A percentile compares a stretch with the other conserved stretches of the same genome.
Evolutionary conservation across 768 basidiomycete genomes (phyloP).

Genomic region (Filobasidium floriforme): DNA sequence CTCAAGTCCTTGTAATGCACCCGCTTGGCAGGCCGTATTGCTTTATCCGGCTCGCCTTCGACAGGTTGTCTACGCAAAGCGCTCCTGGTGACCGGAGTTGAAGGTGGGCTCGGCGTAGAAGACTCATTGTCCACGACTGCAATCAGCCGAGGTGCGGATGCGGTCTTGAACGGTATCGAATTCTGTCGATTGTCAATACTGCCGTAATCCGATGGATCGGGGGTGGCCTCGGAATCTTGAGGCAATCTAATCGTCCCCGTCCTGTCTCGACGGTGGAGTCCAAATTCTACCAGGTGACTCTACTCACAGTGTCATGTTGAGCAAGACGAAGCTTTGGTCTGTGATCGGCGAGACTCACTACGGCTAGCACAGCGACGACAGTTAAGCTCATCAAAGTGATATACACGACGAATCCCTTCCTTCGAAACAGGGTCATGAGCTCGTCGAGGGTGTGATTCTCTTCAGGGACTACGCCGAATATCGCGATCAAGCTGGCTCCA

Average conservation of each 20-base stretch:
- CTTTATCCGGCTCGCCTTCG: background rate
- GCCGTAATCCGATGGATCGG: constrained; percentile 4
- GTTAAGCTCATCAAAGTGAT: constrained; percentile 63
- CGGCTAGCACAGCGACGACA: constrained; percentile 56
- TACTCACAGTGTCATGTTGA: constrained; percentile 36
- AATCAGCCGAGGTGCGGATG: background rate
- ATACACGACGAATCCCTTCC: constrained; percentile 72
- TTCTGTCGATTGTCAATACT: background rate
- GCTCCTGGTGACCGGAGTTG: constrained; percentile 9
- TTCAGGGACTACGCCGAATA: constrained; percentile 88
- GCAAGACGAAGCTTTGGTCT: background rate
- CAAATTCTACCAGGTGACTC: constrained; percentile 69
- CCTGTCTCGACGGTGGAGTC: constrained; percentile 35
- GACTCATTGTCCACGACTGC: background rate
- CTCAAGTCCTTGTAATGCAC: background rate
- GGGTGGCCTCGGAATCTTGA: background rate
- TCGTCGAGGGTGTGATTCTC: constrained; percentile 78
- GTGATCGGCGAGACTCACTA: constrained; percentile 48
- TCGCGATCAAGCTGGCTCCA: constrained; percentile 78
- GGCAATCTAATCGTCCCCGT: constrained; percentile 1
- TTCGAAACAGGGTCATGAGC: constrained; percentile 64
- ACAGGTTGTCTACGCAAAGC: background rate
- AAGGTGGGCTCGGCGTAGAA: constrained; percentile 24
- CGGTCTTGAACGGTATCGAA: constrained; percentile 9
- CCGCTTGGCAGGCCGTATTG: background rate